These are phyloP conservation scores for Neopestalotiopsis rosae DNA, from an alignment of 2,329 filamentous ascomycete genomes.

Conservation along the genomic window DNA sequence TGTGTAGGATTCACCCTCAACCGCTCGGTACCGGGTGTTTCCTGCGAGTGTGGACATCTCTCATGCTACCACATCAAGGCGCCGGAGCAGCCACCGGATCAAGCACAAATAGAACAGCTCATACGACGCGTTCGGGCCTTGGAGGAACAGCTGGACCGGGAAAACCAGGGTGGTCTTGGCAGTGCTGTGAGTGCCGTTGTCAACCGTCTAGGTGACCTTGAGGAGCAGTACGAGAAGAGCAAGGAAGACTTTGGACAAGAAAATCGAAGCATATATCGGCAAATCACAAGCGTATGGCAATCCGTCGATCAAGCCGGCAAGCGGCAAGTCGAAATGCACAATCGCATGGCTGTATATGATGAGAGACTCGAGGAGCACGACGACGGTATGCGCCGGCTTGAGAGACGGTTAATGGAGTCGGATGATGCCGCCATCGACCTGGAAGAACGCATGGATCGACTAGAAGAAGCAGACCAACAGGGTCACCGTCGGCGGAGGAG, in stretches of 20 bases:
- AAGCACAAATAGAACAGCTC: slow-evolving; percentile 54
- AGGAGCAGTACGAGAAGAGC: slow-evolving; percentile 59
- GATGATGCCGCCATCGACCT: slow-evolving; percentile 55
- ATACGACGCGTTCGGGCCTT: slow-evolving; percentile 50
- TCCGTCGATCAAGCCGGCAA: slow-evolving; percentile 52
- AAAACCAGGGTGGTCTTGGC: slow-evolving; percentile 43
- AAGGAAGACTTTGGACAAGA: slow-evolving; percentile 57
- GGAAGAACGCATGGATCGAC: slow-evolving; percentile 59
- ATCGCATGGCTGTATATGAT: slow-evolving; percentile 44
- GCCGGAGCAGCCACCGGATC: slow-evolving; percentile 49
- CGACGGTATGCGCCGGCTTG: slow-evolving; percentile 49
- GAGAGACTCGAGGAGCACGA: slow-evolving; percentile 47
- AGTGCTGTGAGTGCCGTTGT: slow-evolving; percentile 39
- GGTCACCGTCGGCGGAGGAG: slow-evolving; percentile 33
- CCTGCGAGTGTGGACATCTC: slow-evolving; percentile 64
- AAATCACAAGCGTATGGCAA: slow-evolving; percentile 60
- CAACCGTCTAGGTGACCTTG: slow-evolving; percentile 53
- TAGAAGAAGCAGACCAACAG: slow-evolving; percentile 46
- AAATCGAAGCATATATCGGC: slow-evolving; percentile 59
- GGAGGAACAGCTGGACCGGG: slow-evolving; percentile 47
- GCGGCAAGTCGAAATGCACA: slow-evolving; percentile 42
- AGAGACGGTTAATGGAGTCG: slow-evolving; percentile 54
- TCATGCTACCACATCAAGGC: slow-evolving; percentile 62
- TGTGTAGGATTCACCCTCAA: slow-evolving; percentile 64
- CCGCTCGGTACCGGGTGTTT: slow-evolving; percentile 56